Percentiles rank a stretch among this genome's conserved stretches.
phyloP scores from a whole-genome alignment of 2,329 filamentous ascomycete genomes.

The Sarocladium strictum region DNA sequence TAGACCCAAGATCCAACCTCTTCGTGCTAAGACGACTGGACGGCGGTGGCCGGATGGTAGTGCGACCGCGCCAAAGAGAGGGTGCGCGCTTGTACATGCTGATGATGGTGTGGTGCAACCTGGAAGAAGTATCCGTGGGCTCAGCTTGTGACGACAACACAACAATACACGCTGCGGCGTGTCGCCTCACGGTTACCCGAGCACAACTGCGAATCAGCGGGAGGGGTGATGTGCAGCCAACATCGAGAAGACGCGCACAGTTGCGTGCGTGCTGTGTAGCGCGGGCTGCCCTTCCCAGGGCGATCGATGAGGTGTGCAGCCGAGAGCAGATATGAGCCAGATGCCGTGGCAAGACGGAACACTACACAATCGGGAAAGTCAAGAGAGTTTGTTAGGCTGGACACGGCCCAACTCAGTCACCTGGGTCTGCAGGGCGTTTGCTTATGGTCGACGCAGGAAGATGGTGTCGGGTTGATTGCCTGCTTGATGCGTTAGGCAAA shows the following conservation, averaged over 20 bases:
- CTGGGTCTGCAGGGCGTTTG: too few relatives aligned
- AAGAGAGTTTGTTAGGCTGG: background rate
- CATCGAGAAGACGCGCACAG: background rate
- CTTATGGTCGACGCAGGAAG: background rate
- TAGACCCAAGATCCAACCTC: background rate
- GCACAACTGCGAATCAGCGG: background rate
- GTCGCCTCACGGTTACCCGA: background rate
- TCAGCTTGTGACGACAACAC: too few relatives aligned
- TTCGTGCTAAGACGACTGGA: background rate
- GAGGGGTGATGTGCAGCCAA: background rate
- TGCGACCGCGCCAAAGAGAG: background rate
- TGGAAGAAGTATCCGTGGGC: too few relatives aligned
- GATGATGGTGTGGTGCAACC: background rate
- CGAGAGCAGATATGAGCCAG: background rate
- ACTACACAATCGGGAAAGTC: background rate
- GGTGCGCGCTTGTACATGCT: background rate
- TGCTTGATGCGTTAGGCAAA: background rate
- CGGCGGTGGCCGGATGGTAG: background rate
- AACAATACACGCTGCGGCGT: too few relatives aligned
- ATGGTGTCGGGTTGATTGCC: background rate
- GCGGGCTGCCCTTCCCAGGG: too few relatives aligned
- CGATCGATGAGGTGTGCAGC: constrained; percentile 2
- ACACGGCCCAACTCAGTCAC: background rate
- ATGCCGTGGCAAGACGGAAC: background rate
- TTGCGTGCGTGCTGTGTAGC: background rate